These are phyloP conservation scores for Solioccasus polychromus DNA, from an alignment of 768 basidiomycete species.

Conservation along the genomic window DNA sequence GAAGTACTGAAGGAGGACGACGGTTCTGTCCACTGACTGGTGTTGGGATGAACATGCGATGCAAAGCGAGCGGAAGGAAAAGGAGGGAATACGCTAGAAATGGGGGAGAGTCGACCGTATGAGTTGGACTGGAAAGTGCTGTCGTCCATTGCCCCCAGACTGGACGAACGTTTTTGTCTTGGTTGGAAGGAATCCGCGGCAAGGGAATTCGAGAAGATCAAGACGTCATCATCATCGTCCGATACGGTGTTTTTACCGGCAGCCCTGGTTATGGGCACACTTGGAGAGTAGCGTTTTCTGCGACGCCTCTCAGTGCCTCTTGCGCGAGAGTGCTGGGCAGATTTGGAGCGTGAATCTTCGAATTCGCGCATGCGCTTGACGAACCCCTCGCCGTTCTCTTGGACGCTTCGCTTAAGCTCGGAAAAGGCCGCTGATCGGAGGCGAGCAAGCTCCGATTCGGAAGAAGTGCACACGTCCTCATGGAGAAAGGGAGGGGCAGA, in stretches of 20 bases:
- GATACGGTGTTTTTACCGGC: slow-evolving; percentile 20
- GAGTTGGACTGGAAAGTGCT: slow-evolving; percentile 18
- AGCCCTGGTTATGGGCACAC: slow-evolving; percentile 12
- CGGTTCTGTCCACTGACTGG: slow-evolving; percentile 14
- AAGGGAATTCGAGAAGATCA: slow-evolving; percentile 44
- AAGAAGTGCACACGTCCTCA: slow-evolving; percentile 22
- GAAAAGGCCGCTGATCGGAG: slow-evolving; percentile 63
- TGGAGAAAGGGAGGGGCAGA: slow-evolving; percentile 14
- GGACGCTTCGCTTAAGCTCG: slow-evolving; percentile 61
- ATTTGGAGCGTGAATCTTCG: slow-evolving; percentile 50
- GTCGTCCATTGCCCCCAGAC: slow-evolving; percentile 45
- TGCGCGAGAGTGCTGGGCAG: slow-evolving; percentile 36
- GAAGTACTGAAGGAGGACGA: slow-evolving; percentile 24
- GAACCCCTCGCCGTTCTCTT: slow-evolving; percentile 63
- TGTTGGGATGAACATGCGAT: slow-evolving; percentile 13
- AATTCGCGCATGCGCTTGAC: slow-evolving; percentile 73
- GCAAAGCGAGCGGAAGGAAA: slow-evolving; percentile 9
- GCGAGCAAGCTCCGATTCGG: slow-evolving; percentile 36
- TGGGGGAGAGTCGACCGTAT: slow-evolving; percentile 24
- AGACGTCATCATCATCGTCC: slow-evolving; percentile 52
- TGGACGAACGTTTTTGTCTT: slow-evolving; percentile 42
- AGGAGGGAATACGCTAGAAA: slow-evolving; percentile 19
- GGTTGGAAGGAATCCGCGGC: slow-evolving; percentile 15
- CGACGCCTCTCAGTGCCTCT: slow-evolving; percentile 42
- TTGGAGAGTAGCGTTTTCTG: slow-evolving; percentile 37